Conservation (phyloP, 306 rosid genomes). For the Prinsepia uniflora region DNA sequence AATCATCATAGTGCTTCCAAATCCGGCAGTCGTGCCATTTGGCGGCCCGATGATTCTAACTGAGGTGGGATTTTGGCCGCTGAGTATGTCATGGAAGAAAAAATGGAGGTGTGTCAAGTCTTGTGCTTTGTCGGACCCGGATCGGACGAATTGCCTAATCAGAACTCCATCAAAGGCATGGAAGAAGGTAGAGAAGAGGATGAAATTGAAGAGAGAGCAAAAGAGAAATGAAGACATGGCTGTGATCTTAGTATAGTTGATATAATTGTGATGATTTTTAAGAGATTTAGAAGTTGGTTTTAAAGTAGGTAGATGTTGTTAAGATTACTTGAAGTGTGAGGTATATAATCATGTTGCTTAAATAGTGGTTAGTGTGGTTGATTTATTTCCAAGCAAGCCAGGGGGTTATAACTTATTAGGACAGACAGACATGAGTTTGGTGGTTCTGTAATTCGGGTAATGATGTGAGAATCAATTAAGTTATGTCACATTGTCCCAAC, state of each 20-base stretch:
- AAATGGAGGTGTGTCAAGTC: slow-evolving; percentile 23
- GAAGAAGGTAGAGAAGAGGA: slow-evolving; percentile 4
- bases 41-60: slow-evolving; percentile 8
- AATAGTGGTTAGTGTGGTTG: slow-evolving; percentile 2
- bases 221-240: slow-evolving; percentile 4
- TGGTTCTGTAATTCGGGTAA: background rate
- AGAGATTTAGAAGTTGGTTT: background rate
- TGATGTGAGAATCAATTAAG: background rate
- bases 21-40: background rate
- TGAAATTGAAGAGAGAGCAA: slow-evolving; percentile 2
- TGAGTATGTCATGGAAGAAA: slow-evolving; percentile 28
- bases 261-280: background rate
- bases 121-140: background rate
- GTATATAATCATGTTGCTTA: background rate
- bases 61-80: slow-evolving; percentile 22
- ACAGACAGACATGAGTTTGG: background rate
- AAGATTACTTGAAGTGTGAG: background rate
- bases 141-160: slow-evolving; percentile 11
- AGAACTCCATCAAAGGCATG: slow-evolving; percentile 18
- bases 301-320: background rate
- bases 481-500: background rate
- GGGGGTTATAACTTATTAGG: background rate
- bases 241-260: background rate
- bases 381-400: slow-evolving; percentile 13
- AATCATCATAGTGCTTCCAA: slow-evolving; percentile 17